A percentile compares a stretch with the other conserved stretches of the same genome.
These are phyloP conservation scores for Microbotryomycetes sp. DNA, from an alignment of 1,284 basidiomycete genomes.

Conservation along the genomic window DNA sequence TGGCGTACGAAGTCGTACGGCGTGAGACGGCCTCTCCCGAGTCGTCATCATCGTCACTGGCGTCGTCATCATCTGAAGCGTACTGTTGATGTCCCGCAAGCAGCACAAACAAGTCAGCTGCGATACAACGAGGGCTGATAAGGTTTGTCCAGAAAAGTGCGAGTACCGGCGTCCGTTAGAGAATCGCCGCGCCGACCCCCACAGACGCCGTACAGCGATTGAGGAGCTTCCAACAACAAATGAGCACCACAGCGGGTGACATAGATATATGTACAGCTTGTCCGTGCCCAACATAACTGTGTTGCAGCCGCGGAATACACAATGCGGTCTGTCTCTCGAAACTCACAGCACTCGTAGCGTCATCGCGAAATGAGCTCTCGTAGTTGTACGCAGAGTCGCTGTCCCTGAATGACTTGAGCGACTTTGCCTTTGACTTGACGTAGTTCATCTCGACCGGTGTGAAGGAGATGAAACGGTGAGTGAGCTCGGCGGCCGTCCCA, in stretches of 20 bases:
- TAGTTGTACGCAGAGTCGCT: conserved; percentile 18
- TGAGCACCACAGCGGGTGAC: not conserved
- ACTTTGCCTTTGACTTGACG: not conserved
- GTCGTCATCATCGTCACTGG: not conserved
- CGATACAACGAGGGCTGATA: not conserved
- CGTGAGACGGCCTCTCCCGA: conserved; percentile 2
- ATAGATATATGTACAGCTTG: not conserved
- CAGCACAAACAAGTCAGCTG: not conserved
- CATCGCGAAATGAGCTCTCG: conserved; percentile 9
- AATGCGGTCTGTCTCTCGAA: too few relatives aligned
- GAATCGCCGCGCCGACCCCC: not conserved
- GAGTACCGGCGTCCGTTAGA: not conserved
- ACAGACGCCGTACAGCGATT: not conserved
- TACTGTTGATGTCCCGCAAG: not conserved
- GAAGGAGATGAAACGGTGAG: not conserved
- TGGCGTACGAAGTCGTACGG: conserved; percentile 8
- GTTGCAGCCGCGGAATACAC: too few relatives aligned
- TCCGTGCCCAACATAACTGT: too few relatives aligned
- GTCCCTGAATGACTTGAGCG: not conserved
- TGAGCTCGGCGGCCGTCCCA: not conserved
- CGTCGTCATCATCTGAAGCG: conserved; percentile 12
- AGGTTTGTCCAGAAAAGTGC: not conserved
- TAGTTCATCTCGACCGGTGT: conserved; percentile 3
- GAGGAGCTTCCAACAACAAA: not conserved
- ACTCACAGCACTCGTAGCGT: not conserved